Base-by-base conservation (phyloP, 345 rosid species). In the Gossypium stocksii region DNA sequence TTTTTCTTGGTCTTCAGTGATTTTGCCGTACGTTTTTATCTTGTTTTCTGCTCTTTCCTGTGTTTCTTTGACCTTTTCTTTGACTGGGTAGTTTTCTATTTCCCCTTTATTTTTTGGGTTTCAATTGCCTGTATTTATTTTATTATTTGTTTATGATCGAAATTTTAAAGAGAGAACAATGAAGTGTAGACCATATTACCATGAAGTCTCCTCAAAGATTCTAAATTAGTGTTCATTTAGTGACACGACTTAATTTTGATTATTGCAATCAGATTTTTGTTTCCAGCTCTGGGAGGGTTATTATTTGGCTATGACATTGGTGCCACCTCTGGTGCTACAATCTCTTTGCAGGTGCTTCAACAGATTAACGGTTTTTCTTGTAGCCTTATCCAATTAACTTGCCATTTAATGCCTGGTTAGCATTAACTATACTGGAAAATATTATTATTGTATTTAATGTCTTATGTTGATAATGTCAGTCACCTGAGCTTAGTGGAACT, bases 301-400 rank as follows among this genome's bases (percentile, higher is more conserved):
- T 87, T 92, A 69, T 92, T 94, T 66, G 98, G 98, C 20, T 92
- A 94, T 80, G 98, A 94, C 83, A 94, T 94, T 78, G 98, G 98
- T 66, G 98, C 99, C 57, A 95, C 97, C 46, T 92, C 97, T 11
- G 98, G 99, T 64, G 98, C 98, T 71, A 72, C 98, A 38, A 64
- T 95, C 83, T 92, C 97, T 15, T 79, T 92, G 81, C 97, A 95
- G 99, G 96, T 89, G 71, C 72, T 69, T 64, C 34, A 46, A 14
- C 23, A 6, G 3, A 74, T 54, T 22, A 46, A 43, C 68, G 34
- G n/a, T 5, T 49, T 62, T 66, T 34, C 19, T 49, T 34, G 19
- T 59, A 29, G 43, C 60, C 53, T 70, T 34, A 13, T 48, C 15
- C 46, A 29, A 12, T 52, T 52, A 52, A 9, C 56, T 43, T 48